Conservation (phyloP, 306 rosid genomes). For the Glycine soja region DNA sequence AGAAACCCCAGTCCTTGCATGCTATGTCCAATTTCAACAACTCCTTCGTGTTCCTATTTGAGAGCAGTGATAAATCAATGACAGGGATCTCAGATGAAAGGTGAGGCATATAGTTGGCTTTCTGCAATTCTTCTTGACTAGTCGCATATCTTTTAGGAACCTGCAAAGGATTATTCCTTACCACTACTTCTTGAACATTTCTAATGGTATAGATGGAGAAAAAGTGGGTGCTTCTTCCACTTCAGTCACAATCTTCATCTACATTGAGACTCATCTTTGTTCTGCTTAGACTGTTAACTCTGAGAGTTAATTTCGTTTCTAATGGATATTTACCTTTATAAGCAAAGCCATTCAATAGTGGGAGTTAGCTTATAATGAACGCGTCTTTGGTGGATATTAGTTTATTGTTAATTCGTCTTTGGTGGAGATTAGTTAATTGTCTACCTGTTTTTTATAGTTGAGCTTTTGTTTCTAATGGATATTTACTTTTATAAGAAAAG, state of each 20-base stretch:
- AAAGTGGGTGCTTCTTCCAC: slow-evolving; percentile 35
- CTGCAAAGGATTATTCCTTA: slow-evolving; percentile 41
- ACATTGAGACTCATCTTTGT: slow-evolving; percentile 37
- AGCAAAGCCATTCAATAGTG: too few relatives aligned
- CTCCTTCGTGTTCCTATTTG: slow-evolving; percentile 47
- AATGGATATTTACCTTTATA: neutral
- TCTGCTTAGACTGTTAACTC: neutral
- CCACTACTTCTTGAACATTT: slow-evolving; percentile 61
- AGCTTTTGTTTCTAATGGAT: neutral
- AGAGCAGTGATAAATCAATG: slow-evolving; percentile 51
- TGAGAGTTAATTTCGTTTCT: neutral
- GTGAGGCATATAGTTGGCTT: slow-evolving; percentile 21
- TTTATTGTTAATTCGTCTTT: slow-evolving; percentile 34
- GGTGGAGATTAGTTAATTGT: too few relatives aligned
- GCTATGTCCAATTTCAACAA: slow-evolving; percentile 49
- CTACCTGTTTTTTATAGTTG: neutral
- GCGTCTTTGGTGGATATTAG: too few relatives aligned
- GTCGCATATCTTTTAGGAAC: slow-evolving; percentile 49
- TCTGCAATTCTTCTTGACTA: slow-evolving; percentile 44
- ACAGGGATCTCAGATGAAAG: slow-evolving; percentile 51
- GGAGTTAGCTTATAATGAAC: too few relatives aligned
- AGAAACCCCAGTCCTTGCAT: slow-evolving; percentile 60
- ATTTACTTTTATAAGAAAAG: neutral
- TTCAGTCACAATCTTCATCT: neutral
- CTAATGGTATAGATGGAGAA: slow-evolving; percentile 43